A percentile compares a stretch with the other conserved stretches of the same genome.
Conservation (phyloP, 2,329 filamentous ascomycete genomes). For the Phaeosphaeria sp. region DNA sequence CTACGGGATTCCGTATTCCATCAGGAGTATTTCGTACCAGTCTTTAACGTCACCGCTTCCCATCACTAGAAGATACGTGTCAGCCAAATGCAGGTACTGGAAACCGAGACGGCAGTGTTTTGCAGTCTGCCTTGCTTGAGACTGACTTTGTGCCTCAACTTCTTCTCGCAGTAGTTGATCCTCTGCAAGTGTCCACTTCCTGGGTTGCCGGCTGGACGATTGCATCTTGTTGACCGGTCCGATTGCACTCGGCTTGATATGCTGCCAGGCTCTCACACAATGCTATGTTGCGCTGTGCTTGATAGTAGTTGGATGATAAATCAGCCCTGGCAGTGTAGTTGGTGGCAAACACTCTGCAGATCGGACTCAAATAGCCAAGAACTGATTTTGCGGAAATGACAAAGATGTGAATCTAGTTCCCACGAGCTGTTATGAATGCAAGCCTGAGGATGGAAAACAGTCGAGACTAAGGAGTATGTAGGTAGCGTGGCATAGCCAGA, state of each 20-base stretch:
- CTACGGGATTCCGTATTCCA: neutral
- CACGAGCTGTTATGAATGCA: neutral
- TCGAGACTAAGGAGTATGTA: neutral
- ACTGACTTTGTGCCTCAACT: slow-evolving; percentile 35
- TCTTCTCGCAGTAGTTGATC: slow-evolving; percentile 36
- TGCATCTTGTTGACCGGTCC: slow-evolving; percentile 10
- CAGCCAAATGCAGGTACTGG: neutral
- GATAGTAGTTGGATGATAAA: neutral
- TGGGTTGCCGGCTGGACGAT: slow-evolving; percentile 28
- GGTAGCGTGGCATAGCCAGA: slow-evolving; percentile 3
- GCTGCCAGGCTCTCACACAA: neutral
- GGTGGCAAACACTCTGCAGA: neutral
- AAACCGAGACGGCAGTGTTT: neutral
- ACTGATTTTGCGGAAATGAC: neutral
- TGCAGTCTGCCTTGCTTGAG: neutral
- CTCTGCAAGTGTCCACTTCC: slow-evolving; percentile 38
- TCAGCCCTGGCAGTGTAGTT: neutral
- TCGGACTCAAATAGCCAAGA: neutral
- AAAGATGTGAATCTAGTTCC: neutral
- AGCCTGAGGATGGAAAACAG: neutral
- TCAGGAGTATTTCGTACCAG: slow-evolving; percentile 26
- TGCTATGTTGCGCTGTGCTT: neutral
- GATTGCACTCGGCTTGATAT: neutral
- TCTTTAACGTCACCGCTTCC: slow-evolving; percentile 32
- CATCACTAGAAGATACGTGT: slow-evolving; percentile 14